Evolutionary conservation across 2,329 filamentous ascomycete genomes (phyloP).

Genomic region (Talaromyces sp.): DNA sequence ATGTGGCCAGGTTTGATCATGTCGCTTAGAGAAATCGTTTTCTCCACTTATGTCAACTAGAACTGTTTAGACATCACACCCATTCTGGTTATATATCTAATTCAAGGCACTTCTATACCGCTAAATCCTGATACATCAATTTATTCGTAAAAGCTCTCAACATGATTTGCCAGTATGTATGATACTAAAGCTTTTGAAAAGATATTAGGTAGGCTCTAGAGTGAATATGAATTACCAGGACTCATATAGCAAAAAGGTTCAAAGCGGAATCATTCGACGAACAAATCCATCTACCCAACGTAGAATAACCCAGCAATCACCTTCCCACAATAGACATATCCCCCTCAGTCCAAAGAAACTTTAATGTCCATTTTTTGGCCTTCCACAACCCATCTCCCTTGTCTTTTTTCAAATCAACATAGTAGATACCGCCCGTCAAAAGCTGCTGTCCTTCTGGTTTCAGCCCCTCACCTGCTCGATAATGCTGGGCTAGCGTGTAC

Average conservation of each 20-base stretch:
- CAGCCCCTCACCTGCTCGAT: constrained; percentile 19
- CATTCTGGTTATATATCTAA: not conserved
- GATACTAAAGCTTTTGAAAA: too few relatives aligned
- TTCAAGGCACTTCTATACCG: too few relatives aligned
- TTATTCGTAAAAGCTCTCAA: too few relatives aligned
- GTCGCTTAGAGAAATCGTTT: not conserved
- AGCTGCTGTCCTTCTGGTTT: constrained; percentile 19
- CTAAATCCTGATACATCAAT: too few relatives aligned
- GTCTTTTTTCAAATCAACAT: constrained; percentile 25
- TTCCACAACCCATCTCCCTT: constrained; percentile 25
- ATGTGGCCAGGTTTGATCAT: not conserved
- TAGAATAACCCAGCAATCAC: not conserved
- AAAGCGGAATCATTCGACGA: not conserved
- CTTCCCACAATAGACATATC: not conserved
- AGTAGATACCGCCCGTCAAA: constrained; percentile 21
- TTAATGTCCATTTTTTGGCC: constrained; percentile 23
- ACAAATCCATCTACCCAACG: not conserved
- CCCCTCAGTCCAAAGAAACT: constrained; percentile 22
- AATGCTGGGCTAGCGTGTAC: constrained; percentile 23
- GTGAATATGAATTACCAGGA: too few relatives aligned
- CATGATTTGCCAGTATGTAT: too few relatives aligned
- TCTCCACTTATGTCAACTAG: not conserved
- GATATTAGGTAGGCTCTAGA: too few relatives aligned
- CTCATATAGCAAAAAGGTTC: too few relatives aligned
- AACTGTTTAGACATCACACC: not conserved